These are phyloP conservation scores for Orobanche coerulescens DNA, from an alignment of 257 asterid species.

Conservation along the genomic window DNA sequence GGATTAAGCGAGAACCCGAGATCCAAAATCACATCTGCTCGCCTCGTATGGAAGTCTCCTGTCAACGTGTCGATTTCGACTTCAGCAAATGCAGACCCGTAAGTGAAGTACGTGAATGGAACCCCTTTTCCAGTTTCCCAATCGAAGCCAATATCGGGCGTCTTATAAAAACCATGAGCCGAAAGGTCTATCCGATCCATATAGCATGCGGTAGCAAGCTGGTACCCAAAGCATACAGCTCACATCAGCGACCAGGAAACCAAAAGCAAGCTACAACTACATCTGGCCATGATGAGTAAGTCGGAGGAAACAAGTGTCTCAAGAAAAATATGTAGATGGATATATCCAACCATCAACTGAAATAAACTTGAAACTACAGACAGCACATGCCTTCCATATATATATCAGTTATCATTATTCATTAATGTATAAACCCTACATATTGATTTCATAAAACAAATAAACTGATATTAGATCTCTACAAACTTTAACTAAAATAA, in stretches of 20 bases:
- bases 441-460: neutral
- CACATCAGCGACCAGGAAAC: conserved; percentile 15
- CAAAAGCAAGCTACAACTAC: neutral
- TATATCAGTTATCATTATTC: no score
- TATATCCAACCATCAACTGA: neutral
- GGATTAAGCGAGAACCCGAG: conserved; percentile 92
- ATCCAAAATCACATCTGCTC: conserved; percentile 70
- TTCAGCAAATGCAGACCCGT: conserved; percentile 91
- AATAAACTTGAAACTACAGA: no score
- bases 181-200: conserved; percentile 90
- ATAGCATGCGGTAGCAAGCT: conserved; percentile 81
- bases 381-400: no score
- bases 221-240: conserved; percentile 18
- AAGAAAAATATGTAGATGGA: neutral
- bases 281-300: neutral
- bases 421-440: no score
- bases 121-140: conserved; percentile 74
- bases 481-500: no score
- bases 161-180: conserved; percentile 81
- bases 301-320: neutral
- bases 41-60: conserved; percentile 91
- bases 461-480: no score
- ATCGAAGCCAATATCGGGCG: conserved; percentile 75
- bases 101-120: conserved; percentile 78
- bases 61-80: conserved; percentile 90